A percentile compares a stretch with the other conserved stretches of the same genome.
These are phyloP conservation scores for Pelargonium nanum DNA, from an alignment of 345 rosid genomes.

Conservation along the genomic window DNA sequence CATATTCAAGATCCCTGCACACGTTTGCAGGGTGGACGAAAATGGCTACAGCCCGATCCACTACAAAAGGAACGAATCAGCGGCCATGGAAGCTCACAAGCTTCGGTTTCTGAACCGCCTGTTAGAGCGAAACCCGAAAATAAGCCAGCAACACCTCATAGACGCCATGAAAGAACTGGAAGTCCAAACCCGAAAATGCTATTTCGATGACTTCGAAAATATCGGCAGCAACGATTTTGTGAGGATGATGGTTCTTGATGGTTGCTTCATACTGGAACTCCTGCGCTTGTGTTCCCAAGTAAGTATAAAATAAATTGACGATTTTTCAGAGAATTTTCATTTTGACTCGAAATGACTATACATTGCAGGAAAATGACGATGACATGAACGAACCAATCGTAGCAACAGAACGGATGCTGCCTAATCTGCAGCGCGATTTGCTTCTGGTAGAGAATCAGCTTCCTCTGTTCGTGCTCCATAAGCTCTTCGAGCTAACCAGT, in stretches of 20 bases:
- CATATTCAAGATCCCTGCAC: constrained; percentile 7
- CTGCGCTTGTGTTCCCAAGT: background rate
- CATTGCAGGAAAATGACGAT: background rate
- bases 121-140: background rate
- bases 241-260: constrained; percentile 11
- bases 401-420: constrained; percentile 11
- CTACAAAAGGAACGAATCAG: background rate
- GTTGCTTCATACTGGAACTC: constrained; percentile 13
- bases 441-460: constrained; percentile 10
- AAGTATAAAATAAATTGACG: background rate
- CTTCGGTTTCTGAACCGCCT: constrained; percentile 4
- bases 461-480: constrained; percentile 1
- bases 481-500: constrained; percentile 4
- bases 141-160: background rate
- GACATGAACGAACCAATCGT: constrained; percentile 7
- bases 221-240: background rate
- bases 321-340: background rate
- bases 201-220: constrained; percentile 5
- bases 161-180: constrained; percentile 5
- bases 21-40: constrained; percentile 6
- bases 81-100: constrained; percentile 10
- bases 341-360: background rate
- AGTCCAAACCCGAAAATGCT: background rate
- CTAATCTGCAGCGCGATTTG: constrained; percentile 6
- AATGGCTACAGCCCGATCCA: constrained; percentile 10